phyloP scores from a whole-genome alignment of 1,139 yeast genomes.

The Citeromyces hawaiiensis region DNA sequence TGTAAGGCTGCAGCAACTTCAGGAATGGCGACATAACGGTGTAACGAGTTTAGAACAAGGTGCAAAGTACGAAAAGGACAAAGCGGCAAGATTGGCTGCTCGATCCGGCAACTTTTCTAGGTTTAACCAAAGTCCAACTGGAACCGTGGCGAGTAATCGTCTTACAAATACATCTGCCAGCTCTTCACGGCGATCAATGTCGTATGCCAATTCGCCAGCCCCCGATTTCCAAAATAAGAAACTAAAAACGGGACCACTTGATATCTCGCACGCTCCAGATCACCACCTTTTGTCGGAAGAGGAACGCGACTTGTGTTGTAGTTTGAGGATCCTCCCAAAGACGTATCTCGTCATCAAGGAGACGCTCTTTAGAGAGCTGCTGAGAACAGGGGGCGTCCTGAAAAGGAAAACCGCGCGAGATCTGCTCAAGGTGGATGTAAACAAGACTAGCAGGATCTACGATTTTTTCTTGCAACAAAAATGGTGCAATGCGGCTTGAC shows the following conservation, averaged over 20 bases:
- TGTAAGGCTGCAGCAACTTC: conserved; percentile 74
- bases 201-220: conserved; percentile 17
- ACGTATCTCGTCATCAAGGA: conserved; percentile 91
- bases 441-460: conserved; percentile 75
- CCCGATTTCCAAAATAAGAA: conserved; percentile 21
- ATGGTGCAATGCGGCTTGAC: conserved; percentile 37
- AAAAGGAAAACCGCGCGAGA: conserved; percentile 79
- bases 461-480: conserved; percentile 89
- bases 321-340: conserved; percentile 76
- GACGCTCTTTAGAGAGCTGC: conserved; percentile 77
- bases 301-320: conserved; percentile 78
- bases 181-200: conserved; percentile 6
- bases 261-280: conserved; percentile 76
- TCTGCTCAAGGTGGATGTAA: conserved; percentile 70
- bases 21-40: conserved; percentile 88
- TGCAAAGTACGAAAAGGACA: conserved; percentile 77
- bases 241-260: conserved; percentile 26
- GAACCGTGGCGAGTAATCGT: conserved; percentile 7
- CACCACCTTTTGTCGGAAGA: conserved; percentile 70
- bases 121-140: conserved; percentile 23
- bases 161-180: conserved; percentile 6
- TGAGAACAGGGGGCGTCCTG: conserved; percentile 71
- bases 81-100: conserved; percentile 23
- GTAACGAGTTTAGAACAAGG: conserved; percentile 78
- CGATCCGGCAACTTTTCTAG: conserved; percentile 48